Conservation (phyloP, 208 protist species). For the Trypanosoma congolense region DNA sequence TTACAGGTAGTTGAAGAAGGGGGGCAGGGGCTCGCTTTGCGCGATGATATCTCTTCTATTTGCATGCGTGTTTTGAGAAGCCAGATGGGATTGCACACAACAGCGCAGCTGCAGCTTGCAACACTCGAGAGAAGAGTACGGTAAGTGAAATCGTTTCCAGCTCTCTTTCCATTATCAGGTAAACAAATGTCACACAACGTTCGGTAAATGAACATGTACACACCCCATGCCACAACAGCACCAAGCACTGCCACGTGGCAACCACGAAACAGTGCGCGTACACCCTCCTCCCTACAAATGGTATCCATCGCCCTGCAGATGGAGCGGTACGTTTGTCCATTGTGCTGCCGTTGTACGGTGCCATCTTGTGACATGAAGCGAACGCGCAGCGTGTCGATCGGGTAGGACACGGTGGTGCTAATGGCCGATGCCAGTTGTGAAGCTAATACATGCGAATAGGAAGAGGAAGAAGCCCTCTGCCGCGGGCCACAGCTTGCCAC, state of each 20-base stretch:
- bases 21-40: too few species aligned
- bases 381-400: constrained; percentile 85
- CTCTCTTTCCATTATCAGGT: constrained; percentile 3
- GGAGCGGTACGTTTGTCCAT: constrained; percentile 63
- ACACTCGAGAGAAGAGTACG: constrained; percentile 52
- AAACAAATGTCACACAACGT: constrained; percentile 26
- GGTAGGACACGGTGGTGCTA: constrained; percentile 74
- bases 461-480: constrained; percentile 4
- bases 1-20: too few species aligned
- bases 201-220: constrained; percentile 88
- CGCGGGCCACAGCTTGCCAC: constrained; percentile 20
- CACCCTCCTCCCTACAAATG: constrained; percentile 54
- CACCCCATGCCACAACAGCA: constrained; percentile 60
- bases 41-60: constrained; percentile 9
- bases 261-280: constrained; percentile 62
- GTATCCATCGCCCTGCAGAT: constrained; percentile 24
- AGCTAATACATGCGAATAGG: neutral
- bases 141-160: constrained; percentile 28
- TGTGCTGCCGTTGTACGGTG: constrained; percentile 57
- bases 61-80: constrained; percentile 90
- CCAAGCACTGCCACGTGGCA: constrained; percentile 61
- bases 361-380: constrained; percentile 87
- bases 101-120: constrained; percentile 60
- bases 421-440: constrained; percentile 7
- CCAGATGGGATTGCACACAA: constrained; percentile 84